Percentiles rank a stretch among this genome's conserved stretches.
These are phyloP conservation scores for Fraxinus nigra DNA, from an alignment of 305 asterid genomes.

Conservation along the genomic window DNA sequence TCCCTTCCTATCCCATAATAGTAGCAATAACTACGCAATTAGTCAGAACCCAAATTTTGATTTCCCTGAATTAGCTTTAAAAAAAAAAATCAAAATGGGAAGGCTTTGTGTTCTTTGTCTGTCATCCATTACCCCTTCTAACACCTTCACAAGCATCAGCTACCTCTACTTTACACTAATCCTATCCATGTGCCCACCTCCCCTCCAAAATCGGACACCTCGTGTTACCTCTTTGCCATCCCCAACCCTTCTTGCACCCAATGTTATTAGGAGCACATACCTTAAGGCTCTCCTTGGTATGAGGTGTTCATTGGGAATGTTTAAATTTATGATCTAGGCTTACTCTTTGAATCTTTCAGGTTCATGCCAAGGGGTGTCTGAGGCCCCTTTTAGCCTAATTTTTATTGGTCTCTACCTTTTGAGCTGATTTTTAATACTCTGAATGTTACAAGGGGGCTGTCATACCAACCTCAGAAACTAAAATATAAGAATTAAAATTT, in stretches of 20 bases:
- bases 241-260: not conserved
- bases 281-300: not conserved
- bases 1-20: not conserved
- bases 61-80: not conserved
- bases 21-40: not conserved
- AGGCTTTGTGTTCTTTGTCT: not conserved
- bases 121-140: not conserved
- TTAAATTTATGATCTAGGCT: not conserved
- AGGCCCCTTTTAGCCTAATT: not conserved
- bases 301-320: not conserved
- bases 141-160: not conserved
- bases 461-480: not conserved
- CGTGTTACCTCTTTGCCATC: not conserved
- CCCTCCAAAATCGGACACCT: not conserved
- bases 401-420: not conserved
- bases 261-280: not conserved
- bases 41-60: not conserved
- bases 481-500: not conserved
- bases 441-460: not conserved
- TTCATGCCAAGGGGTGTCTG: not conserved
- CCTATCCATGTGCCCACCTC: not conserved
- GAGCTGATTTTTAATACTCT: not conserved
- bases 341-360: not conserved
- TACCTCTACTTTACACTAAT: not conserved
- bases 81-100: not conserved